Conservation (phyloP, 306 rosid genomes). For the Dicorynia guianensis region DNA sequence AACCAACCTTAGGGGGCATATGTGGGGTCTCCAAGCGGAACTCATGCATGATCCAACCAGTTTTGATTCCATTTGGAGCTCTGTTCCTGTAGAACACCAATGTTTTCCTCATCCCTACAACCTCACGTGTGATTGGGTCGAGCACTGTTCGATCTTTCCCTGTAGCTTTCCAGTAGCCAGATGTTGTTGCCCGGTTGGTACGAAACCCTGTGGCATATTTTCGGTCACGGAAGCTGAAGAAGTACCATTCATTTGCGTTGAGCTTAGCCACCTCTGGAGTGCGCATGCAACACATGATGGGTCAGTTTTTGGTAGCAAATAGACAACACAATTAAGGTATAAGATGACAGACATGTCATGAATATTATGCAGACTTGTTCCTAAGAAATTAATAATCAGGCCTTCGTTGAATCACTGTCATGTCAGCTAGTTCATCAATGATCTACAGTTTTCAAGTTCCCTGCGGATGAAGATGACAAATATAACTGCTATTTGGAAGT, state of each 20-base stretch:
- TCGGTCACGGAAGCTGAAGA: constrained; percentile 97
- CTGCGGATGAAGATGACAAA: constrained; percentile 31
- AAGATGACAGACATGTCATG: neutral
- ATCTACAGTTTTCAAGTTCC: constrained; percentile 35
- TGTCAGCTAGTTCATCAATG: constrained; percentile 45
- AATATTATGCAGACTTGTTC: no score
- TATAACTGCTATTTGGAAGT: neutral
- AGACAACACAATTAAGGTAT: constrained; percentile 14
- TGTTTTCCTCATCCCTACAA: constrained; percentile 95
- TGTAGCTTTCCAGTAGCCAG: constrained; percentile 97
- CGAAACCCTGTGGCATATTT: constrained; percentile 90
- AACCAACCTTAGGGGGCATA: constrained; percentile 89
- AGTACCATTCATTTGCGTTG: constrained; percentile 92
- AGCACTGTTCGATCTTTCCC: constrained; percentile 93
- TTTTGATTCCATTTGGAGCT: constrained; percentile 94
- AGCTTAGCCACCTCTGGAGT: constrained; percentile 90
- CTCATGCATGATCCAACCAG: constrained; percentile 99
- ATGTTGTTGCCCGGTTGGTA: constrained; percentile 86
- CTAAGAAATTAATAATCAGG: neutral
- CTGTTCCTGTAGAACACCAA: constrained; percentile 87
- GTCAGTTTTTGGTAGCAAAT: constrained; percentile 33
- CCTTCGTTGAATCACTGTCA: constrained; percentile 35
- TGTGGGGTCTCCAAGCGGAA: constrained; percentile 98
- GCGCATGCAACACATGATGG: constrained; percentile 30
- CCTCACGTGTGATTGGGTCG: constrained; percentile 70